Conservation (phyloP, 768 basidiomycete species). For the Pleurotus sapidus region DNA sequence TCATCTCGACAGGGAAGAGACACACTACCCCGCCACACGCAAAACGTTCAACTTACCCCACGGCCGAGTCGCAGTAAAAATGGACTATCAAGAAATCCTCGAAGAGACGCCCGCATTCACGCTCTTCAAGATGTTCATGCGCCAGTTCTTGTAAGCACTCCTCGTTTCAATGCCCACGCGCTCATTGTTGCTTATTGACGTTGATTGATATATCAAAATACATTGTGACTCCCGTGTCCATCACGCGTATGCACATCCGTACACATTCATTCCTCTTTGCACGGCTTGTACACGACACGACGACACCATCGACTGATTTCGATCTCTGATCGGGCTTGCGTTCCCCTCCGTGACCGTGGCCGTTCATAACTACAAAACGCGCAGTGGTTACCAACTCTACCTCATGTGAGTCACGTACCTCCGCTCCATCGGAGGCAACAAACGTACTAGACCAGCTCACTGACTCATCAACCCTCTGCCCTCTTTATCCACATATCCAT, state of each 20-base stretch:
- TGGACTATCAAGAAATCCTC: conserved; percentile 44
- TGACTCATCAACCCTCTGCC: not conserved
- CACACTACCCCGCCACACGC: conserved; percentile 52
- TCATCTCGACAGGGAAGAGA: conserved; percentile 70
- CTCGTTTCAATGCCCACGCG: not conserved
- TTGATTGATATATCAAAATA: not conserved
- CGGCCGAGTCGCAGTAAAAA: conserved; percentile 32
- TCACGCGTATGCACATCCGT: too few species aligned
- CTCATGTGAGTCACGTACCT: conserved; percentile 28
- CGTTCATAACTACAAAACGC: too few species aligned
- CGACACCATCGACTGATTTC: too few species aligned
- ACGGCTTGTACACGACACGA: too few species aligned
- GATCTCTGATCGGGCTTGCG: too few species aligned
- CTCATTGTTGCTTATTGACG: not conserved
- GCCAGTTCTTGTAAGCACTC: conserved; percentile 45
- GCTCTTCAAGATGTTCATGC: conserved; percentile 43
- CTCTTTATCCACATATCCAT: too few species aligned
- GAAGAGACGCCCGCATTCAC: conserved; percentile 52
- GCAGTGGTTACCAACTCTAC: conserved; percentile 43
- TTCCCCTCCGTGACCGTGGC: too few species aligned
- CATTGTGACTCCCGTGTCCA: not conserved
- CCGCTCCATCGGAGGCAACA: not conserved
- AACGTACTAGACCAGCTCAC: not conserved
- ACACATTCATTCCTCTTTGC: too few species aligned
- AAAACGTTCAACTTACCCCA: conserved; percentile 42